Evolutionary conservation across 345 rosid genomes (phyloP), one percentile per base, ranked within the genome.

Genomic region (Durio zibethinus): DNA sequence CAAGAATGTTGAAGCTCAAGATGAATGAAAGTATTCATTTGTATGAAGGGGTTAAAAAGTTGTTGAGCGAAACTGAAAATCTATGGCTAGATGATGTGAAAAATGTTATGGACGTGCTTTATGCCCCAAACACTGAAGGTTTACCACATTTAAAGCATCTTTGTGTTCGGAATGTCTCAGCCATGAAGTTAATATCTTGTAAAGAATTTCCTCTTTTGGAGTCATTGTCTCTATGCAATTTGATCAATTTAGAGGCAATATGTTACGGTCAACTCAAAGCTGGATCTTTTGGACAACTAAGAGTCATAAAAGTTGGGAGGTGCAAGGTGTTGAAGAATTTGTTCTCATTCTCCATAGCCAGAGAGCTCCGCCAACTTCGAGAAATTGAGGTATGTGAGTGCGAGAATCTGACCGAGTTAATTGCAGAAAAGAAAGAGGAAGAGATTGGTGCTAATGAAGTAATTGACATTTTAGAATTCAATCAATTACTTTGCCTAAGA

Each of bases 101-200:
- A 23, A 12, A 25, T 57, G 31, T 12, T 1, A 1, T 2, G 31
- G 4, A 57, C 7, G 23, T 23, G 15, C 5, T 57, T 57, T 23
- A 10, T 25, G 62, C 2, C 15, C 29, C 10, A 3, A 25, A 9
- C 23, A 57, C 1, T 0, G 31, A 57, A 57, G 56, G 21, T 52
- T 52, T 20, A 3, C 6, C 29, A 2, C 16, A 27, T 29, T 25
- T 25, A 2, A 59, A 29, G 5, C 18, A 59, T 25, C 12, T 59
- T 27, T 0, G 0, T 3, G 6, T 64, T 3, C 0, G 0, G 0
- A 7, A 64, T 14, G 4, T 0, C 15, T 35, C 69, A 35, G 21
- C 69, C 42, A 31, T 33, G 68, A 5, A 4, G 33, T 10, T 11
- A 3, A 9, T 1, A 15, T 14, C 53, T 15, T 14, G 20, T 48